Percentiles rank a stretch among this genome's conserved stretches.
These are phyloP conservation scores for Xylaria longipes DNA, from an alignment of 495 filamentous ascomycete species.

Conservation along the genomic window DNA sequence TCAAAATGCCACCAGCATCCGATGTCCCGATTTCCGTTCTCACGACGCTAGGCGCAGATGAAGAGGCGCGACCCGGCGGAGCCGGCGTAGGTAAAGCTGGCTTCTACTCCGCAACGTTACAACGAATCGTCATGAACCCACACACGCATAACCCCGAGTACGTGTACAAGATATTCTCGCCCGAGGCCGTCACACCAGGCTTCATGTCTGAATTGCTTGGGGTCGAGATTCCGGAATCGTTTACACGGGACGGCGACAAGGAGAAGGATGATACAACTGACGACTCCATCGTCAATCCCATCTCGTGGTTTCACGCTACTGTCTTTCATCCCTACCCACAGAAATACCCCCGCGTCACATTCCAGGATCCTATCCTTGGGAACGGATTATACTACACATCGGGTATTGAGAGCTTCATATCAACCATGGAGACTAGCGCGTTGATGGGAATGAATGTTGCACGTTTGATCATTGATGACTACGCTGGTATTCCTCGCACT, in stretches of 20 bases:
- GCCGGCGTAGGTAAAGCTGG: conserved; percentile 64
- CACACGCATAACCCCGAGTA: conserved; percentile 66
- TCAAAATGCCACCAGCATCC: conserved; percentile 62
- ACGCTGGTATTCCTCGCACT: conserved; percentile 23
- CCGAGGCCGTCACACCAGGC: conserved; percentile 64
- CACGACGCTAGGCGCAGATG: conserved; percentile 75
- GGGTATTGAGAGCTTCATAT: conserved; percentile 94
- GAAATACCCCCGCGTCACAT: conserved; percentile 80
- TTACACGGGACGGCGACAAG: conserved; percentile 29
- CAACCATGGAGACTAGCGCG: conserved; percentile 96
- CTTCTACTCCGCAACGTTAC: conserved; percentile 88
- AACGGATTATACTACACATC: conserved; percentile 84
- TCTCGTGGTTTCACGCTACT: conserved; percentile 77
- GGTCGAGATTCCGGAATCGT: conserved; percentile 47
- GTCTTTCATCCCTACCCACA: conserved; percentile 87
- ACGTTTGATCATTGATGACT: conserved; percentile 71
- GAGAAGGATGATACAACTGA: conserved; percentile 11
- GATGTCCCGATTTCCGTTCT: conserved; percentile 74
- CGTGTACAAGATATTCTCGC: conserved; percentile 96
- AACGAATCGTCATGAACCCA: conserved; percentile 68
- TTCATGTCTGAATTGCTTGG: conserved; percentile 66
- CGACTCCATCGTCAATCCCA: conserved; percentile 46
- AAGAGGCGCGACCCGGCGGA: conserved; percentile 52
- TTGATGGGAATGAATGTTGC: conserved; percentile 97
- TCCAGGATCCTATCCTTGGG: conserved; percentile 78